Percentiles rank a stretch among this genome's conserved stretches.
Evolutionary conservation across 73 alveolate species (phyloP).

Genomic region (Vitrella brassicaformis): DNA sequence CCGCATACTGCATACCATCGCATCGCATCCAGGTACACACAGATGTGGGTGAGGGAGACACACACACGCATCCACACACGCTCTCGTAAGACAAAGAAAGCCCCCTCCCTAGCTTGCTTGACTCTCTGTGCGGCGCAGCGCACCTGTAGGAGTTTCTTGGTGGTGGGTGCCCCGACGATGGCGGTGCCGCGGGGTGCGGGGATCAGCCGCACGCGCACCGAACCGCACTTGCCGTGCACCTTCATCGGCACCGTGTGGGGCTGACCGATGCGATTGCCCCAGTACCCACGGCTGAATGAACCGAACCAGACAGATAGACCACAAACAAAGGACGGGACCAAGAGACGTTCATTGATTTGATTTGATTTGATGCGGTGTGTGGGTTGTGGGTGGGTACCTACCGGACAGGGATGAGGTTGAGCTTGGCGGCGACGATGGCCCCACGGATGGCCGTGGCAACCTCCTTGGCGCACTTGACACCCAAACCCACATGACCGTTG

Average conservation of each 20-base stretch:
- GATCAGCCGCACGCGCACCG: slow-evolving; percentile 97
- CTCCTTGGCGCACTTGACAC: slow-evolving; percentile 95
- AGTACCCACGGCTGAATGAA: slow-evolving; percentile 89
- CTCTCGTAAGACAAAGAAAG: too few species aligned
- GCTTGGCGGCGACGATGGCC: slow-evolving; percentile 94
- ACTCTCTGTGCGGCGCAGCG: neutral
- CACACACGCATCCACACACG: too few species aligned
- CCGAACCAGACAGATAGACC: neutral
- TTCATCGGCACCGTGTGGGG: slow-evolving; percentile 98
- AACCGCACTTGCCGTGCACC: slow-evolving; percentile 99
- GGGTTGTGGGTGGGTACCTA: neutral
- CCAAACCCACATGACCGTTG: slow-evolving; percentile 99
- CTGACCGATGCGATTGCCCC: slow-evolving; percentile 98
- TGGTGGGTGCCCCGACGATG: slow-evolving; percentile 97
- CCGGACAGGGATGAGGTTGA: slow-evolving; percentile 89
- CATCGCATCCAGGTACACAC: too few species aligned
- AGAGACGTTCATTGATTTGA: neutral
- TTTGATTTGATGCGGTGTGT: neutral
- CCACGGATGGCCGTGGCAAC: slow-evolving; percentile 92
- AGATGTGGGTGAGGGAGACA: too few species aligned
- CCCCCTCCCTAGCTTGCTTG: too few species aligned
- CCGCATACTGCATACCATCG: slow-evolving; percentile 96
- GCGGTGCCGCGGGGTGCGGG: slow-evolving; percentile 99
- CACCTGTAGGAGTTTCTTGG: slow-evolving; percentile 78
- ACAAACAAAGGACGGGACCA: neutral